Base-by-base conservation (phyloP, 139 green algal species). In the Mychonastes homosphaera region DNA sequence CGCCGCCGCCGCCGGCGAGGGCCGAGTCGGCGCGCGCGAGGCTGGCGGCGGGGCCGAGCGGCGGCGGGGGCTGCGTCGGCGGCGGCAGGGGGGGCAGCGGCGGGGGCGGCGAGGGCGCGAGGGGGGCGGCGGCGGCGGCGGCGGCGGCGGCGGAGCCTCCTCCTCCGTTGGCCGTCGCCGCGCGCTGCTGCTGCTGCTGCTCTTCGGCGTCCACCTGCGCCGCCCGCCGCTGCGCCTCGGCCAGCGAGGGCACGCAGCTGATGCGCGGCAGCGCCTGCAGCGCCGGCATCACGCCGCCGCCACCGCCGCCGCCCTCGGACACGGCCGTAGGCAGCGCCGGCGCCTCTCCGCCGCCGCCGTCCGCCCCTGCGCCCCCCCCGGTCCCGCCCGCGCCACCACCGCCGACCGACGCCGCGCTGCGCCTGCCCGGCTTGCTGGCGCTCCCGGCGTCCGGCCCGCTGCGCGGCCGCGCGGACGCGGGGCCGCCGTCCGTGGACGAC, bases 181-280 rank as follows among this genome's bases (percentile, higher is more conserved):
- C 9, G 3, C n/a, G 36, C 33, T 50, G 60, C 49, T 48, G 50
- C 50, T 41, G 50, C 29, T 45, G 38, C 13, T 38, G 40, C 49
- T n/a, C n/a, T n/a, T n/a, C n/a, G n/a, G n/a, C n/a, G n/a, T n/a
- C n/a, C n/a, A n/a, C n/a, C n/a, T 38, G 59, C 38, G 29, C 28
- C 49, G 55, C 36, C 15, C 46, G 39, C 51, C 39, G 50, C 52
- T 33, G 56, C 35, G 29, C 59, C 51, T 61, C 68, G 63, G 24
- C 21, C 19, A 62, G 18, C 15, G 35, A 26, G 18, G 45, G 54
- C 6, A 63, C 74, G 62, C 75, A 79, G 21, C 54, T 71, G 53
- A 83, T 74, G 54, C 75, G 64, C 4, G 75, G 75, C 45, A 83
- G 62, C 28, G 62, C 54, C 65, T 71, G 57, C 41, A 83, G 58